Evolutionary conservation across 179 eudicot genomes (phyloP), one percentile per base, ranked within the genome.

Genomic region (Silene noctiflora): DNA sequence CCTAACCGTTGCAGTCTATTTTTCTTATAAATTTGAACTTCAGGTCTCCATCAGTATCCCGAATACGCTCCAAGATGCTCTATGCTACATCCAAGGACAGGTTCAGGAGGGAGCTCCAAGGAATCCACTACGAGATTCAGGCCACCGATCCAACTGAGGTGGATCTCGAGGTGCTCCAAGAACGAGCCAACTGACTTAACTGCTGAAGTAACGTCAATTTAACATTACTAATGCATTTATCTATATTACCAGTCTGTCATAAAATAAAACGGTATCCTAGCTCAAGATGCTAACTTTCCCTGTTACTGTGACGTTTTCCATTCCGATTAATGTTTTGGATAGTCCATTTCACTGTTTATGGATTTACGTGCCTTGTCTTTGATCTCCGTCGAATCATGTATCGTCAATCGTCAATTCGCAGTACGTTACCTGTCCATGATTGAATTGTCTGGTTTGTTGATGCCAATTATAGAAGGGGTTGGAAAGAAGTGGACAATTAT

Each of bases 71-170:
- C 21, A 90, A 90, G 90, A 90, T 90, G 94, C 79, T 90, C 51
- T 90, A 90, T 72, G 90, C 94, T 29, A 90, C 91, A 83, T 87
- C 94, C 33, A 88, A 90, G 81, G 87, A 84, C 63, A 83, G 86
- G 75, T 87, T 90, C 82, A 80, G 89, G 66, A 73, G 88, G 81
- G 94, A 90, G 83, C 81, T 90, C n/a, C 78, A 85, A 31, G 94
- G 91, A 59, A 80, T 90, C 81, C 94, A 90, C 81, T 90, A 87
- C 22, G 94, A 90, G 79, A 90, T 90, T 75, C 94, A 90, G 76
- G 94, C 94, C 33, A 90, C 94, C 7, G 94, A 90, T 78, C 82
- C 90, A 17, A 79, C 89, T 6, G 94, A 90, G 73, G 87, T 88
- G 86, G 90, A 87, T 25, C 87, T 90, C 7, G 94, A 87, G 75